phyloP scores from a whole-genome alignment of 1,139 yeast species.

The Nematodospora anomalae region DNA sequence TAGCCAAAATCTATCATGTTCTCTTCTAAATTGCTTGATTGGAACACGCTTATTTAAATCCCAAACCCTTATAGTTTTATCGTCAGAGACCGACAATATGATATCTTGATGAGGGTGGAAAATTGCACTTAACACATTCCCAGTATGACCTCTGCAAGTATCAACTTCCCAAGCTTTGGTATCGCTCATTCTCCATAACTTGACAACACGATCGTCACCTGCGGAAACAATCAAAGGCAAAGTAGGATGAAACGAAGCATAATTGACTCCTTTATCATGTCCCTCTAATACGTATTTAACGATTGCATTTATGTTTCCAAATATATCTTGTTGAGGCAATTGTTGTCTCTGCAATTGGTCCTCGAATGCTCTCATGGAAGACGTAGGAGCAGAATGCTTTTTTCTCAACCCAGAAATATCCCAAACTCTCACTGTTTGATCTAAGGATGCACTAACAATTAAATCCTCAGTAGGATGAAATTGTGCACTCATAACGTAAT shows the following conservation, averaged over 20 bases:
- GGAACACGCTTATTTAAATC: slow-evolving; percentile 92
- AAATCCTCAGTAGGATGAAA: slow-evolving; percentile 96
- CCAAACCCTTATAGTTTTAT: slow-evolving; percentile 97
- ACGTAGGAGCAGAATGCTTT: slow-evolving; percentile 86
- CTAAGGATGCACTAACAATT: slow-evolving; percentile 92
- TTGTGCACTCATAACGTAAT: slow-evolving; percentile 97
- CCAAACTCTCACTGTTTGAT: slow-evolving; percentile 99
- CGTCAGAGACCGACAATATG: slow-evolving; percentile 92
- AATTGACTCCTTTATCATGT: slow-evolving; percentile 97
- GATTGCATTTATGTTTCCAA: slow-evolving; percentile 90
- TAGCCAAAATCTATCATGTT: slow-evolving; percentile 93
- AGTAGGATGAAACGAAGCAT: slow-evolving; percentile 98
- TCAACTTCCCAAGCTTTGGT: slow-evolving; percentile 99
- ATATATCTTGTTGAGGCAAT: slow-evolving; percentile 83
- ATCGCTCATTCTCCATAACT: slow-evolving; percentile 97
- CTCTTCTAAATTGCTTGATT: slow-evolving; percentile 92
- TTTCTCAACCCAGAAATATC: slow-evolving; percentile 94
- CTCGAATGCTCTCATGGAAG: slow-evolving; percentile 59
- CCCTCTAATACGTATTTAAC: slow-evolving; percentile 97
- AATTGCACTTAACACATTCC: slow-evolving; percentile 83
- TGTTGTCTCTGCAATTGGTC: slow-evolving; percentile 77
- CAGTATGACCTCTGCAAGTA: slow-evolving; percentile 96
- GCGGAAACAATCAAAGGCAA: slow-evolving; percentile 93
- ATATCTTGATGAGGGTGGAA: slow-evolving; percentile 95
- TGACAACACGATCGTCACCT: slow-evolving; percentile 93